Evolutionary conservation across 2,329 filamentous ascomycete species (phyloP).

Genomic region (Colletotrichum liriopes): DNA sequence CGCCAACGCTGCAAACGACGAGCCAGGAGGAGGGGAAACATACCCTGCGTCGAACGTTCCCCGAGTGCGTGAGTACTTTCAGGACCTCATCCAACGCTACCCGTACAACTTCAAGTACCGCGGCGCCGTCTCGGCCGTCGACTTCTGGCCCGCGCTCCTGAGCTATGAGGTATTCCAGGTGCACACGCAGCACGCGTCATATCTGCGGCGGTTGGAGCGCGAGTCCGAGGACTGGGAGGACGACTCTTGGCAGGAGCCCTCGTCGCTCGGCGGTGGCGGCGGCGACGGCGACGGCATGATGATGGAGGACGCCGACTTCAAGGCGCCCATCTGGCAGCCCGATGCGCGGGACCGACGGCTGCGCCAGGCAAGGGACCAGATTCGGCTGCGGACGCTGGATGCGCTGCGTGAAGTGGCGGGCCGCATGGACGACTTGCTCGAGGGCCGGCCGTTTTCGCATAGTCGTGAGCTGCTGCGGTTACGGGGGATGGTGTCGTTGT

Average conservation of each 20-base stretch:
- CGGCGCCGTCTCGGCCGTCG: slow-evolving; percentile 73
- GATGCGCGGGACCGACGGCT: slow-evolving; percentile 43
- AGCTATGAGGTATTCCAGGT: slow-evolving; percentile 85
- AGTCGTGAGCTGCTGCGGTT: slow-evolving; percentile 78
- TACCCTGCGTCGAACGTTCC: slow-evolving; percentile 60
- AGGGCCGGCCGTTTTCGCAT: slow-evolving; percentile 79
- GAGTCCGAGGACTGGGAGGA: slow-evolving; percentile 52
- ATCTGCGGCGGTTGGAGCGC: slow-evolving; percentile 55
- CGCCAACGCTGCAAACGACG: slow-evolving; percentile 32
- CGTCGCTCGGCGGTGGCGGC: slow-evolving; percentile 28
- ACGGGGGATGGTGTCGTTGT: slow-evolving; percentile 81
- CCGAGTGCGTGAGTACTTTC: slow-evolving; percentile 75
- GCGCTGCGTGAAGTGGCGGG: slow-evolving; percentile 75
- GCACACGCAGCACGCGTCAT: slow-evolving; percentile 71
- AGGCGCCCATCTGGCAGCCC: slow-evolving; percentile 42
- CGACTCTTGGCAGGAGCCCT: slow-evolving; percentile 38
- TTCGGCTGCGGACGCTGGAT: slow-evolving; percentile 68
- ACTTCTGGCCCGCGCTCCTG: slow-evolving; percentile 88
- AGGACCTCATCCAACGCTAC: slow-evolving; percentile 83
- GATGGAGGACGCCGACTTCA: slow-evolving; percentile 46
- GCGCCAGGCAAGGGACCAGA: slow-evolving; percentile 55
- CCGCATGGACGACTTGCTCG: slow-evolving; percentile 80
- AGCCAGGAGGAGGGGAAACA: slow-evolving; percentile 26
- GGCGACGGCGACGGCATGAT: slow-evolving; percentile 30
- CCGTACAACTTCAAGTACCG: slow-evolving; percentile 77